Percentiles rank a stretch among this genome's conserved stretches.
Evolutionary conservation across 225 moss, liverwort and hornwort species (phyloP).

Genomic region (Pseudisothecium myosuroides): DNA sequence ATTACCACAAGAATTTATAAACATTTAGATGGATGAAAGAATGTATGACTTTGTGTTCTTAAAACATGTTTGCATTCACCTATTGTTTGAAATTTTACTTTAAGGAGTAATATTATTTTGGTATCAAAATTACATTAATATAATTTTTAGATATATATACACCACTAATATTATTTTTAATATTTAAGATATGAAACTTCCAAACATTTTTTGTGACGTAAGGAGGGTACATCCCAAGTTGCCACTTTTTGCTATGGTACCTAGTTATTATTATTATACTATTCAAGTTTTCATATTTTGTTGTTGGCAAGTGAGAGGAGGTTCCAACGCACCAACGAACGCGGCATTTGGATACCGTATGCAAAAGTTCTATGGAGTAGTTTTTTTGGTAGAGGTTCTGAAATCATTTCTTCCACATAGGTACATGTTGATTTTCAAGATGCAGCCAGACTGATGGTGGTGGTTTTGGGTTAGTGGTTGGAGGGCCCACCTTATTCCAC

Average conservation of each 20-base stretch:
- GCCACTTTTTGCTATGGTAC: background rate
- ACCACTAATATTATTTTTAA: background rate
- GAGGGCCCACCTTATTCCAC: too few relatives aligned
- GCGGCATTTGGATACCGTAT: background rate
- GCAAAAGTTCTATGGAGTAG: too few relatives aligned
- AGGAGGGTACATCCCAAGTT: rapidly evolving
- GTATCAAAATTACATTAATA: background rate
- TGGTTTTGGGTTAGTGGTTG: background rate
- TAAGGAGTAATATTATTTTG: background rate
- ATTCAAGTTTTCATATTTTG: background rate
- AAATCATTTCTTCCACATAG: background rate
- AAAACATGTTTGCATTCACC: background rate
- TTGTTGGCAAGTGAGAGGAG: background rate
- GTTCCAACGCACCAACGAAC: background rate
- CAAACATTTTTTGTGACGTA: background rate
- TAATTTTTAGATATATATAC: too few relatives aligned
- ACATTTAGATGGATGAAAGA: background rate
- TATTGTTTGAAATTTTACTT: background rate
- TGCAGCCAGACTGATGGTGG: rapidly evolving
- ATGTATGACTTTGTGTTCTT: background rate
- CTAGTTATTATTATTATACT: background rate
- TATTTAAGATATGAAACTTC: background rate
- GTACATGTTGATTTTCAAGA: background rate
- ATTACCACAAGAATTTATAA: background rate
- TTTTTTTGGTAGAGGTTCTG: rapidly evolving